A percentile compares a stretch with the other conserved stretches of the same genome.
Evolutionary conservation across 2,329 filamentous ascomycete species (phyloP).

Genomic region (Claviceps monticola): DNA sequence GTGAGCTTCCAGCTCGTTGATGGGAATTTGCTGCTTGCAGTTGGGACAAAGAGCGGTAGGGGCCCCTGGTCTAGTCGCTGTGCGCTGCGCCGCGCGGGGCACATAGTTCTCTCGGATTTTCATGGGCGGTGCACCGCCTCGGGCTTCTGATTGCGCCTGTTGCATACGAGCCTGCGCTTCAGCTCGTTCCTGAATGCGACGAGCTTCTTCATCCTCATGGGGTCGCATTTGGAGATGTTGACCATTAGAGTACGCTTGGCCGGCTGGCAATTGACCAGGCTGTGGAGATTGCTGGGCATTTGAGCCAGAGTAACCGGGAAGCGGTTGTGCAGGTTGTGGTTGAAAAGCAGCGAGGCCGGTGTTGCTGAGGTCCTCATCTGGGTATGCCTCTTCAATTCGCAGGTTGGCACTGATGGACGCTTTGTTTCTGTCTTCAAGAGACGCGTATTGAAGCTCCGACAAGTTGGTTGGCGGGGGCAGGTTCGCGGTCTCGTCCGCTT

Average conservation of each 20-base stretch:
- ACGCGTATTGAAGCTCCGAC: constrained; percentile 84
- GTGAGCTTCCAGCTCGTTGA: constrained; percentile 78
- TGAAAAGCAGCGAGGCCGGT: constrained; percentile 31
- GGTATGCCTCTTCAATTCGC: constrained; percentile 91
- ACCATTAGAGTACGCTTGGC: constrained; percentile 15
- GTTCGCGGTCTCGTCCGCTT: constrained; percentile 72
- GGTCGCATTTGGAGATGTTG: constrained; percentile 22
- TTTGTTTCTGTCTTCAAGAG: constrained; percentile 86
- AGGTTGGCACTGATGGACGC: constrained; percentile 71
- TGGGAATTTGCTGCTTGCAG: constrained; percentile 79
- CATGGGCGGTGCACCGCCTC: constrained; percentile 55
- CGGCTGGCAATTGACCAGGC: constrained; percentile 25
- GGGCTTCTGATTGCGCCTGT: constrained; percentile 65
- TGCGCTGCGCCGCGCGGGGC: constrained; percentile 62
- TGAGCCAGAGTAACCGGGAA: constrained; percentile 31
- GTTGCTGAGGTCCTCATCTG: constrained; percentile 46
- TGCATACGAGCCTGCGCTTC: constrained; percentile 52
- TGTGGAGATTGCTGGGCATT: constrained; percentile 23
- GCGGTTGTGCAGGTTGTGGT: constrained; percentile 24
- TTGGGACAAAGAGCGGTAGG: constrained; percentile 76
- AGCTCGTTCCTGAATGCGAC: constrained; percentile 48
- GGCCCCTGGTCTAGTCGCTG: constrained; percentile 48
- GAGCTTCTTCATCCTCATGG: constrained; percentile 49
- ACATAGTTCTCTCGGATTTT: constrained; percentile 92
- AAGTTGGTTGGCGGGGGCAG: constrained; percentile 82